Evolutionary conservation across 768 basidiomycete genomes (phyloP).

Genomic region (Phaffia australis): DNA sequence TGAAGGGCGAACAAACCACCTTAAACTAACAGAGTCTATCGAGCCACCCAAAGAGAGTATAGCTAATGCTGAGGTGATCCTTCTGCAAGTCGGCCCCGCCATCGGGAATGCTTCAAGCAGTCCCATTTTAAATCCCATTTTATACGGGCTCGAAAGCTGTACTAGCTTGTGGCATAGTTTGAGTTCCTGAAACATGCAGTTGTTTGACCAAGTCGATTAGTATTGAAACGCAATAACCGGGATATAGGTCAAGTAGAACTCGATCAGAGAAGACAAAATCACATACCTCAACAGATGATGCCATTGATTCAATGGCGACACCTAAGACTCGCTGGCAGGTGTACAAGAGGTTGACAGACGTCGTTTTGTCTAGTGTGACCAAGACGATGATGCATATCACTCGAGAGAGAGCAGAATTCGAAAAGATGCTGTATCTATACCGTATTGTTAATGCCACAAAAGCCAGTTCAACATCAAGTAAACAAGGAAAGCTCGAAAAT

Average conservation of each 20-base stretch:
- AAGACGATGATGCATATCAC: constrained; percentile 4
- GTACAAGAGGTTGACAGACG: background rate
- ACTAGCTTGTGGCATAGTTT: constrained; percentile 7
- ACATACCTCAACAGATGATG: background rate
- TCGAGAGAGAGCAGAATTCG: background rate
- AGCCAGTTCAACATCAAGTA: too few relatives aligned
- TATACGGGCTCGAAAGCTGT: background rate
- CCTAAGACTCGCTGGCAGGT: background rate
- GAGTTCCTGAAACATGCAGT: constrained; percentile 6
- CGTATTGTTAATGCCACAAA: background rate
- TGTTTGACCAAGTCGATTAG: too few relatives aligned
- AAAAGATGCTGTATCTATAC: background rate
- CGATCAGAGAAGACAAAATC: background rate
- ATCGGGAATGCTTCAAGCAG: constrained; percentile 8
- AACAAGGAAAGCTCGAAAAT: background rate
- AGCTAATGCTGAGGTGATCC: background rate
- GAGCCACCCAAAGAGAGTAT: constrained; percentile 2
- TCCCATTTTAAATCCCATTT: constrained; percentile 17
- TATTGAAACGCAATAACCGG: background rate
- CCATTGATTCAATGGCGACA: background rate
- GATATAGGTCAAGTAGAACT: background rate
- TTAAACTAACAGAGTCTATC: background rate
- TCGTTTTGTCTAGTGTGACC: constrained; percentile 7
- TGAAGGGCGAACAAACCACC: too few relatives aligned
- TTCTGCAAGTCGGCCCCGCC: background rate